Evolutionary conservation across 148 eudicot species (phyloP), one percentile per base, ranked within the genome.

Genomic region (Rheum nobile): DNA sequence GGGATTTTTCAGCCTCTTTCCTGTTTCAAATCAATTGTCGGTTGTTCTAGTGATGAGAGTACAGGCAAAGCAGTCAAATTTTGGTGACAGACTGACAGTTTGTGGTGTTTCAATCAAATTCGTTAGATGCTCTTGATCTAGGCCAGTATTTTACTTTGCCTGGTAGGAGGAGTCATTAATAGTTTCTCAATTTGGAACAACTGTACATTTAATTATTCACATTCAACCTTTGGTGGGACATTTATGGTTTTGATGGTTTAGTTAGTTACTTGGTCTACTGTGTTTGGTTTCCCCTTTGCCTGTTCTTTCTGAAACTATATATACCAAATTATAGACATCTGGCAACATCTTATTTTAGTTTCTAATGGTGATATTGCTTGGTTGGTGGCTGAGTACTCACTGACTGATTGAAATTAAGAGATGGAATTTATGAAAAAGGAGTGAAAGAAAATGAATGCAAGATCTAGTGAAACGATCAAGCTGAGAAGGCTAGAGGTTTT

Each of bases 111-210:
- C 32, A 26, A 57, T 57, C 34, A 10, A 26, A 24, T 57, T 57
- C 67, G 5, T 57, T 57, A 57, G 34, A 57, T 57, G 67, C 67
- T 57, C 67, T 57, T 57, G 67, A 26, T 57, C 67, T 57, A 57
- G 67, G 32, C 34, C 67, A 2, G 16, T 57, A 26, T 3, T 28
- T 57, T 24, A 26, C 4, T 28, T 57, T 57, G 32, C 31, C 16
- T 24, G 12, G 32, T 26, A 28, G 17, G 67, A 57, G 32, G 34
- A 57, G 16, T 12, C 32, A 10, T 57, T 57, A 26, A 26, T 57
- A 11, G 34, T 13, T 10, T 11, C 67, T 28, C 34, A 50, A 50
- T 57, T 57, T 26, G 11, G 31, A 8, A 10, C 32, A 11, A 57
- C 67, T 26, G 67, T 57, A 4, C 67, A 24, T 9, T 57, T 28